Percentiles rank a stretch among this genome's conserved stretches.
These are phyloP conservation scores for Dactylellina cionopaga DNA, from an alignment of 2,329 filamentous ascomycete genomes.

Conservation along the genomic window DNA sequence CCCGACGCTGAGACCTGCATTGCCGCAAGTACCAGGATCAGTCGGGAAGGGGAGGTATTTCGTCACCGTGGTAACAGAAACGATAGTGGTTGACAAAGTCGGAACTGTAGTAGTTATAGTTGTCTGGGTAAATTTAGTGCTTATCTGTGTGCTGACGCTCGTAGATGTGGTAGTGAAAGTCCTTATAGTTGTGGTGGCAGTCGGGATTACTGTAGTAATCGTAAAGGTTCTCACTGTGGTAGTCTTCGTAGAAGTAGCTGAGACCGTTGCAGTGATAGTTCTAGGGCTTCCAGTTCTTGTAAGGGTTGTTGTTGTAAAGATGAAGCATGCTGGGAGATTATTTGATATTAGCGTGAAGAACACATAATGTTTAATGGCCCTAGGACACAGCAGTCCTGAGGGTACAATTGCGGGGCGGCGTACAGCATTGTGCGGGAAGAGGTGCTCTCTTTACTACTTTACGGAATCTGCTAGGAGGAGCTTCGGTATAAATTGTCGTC, in stretches of 20 bases:
- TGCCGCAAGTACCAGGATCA: neutral
- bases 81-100: neutral
- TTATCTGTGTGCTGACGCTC: neutral
- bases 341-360: no score
- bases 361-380: no score
- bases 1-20: constrained; percentile 2
- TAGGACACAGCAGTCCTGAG: no score
- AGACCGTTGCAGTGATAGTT: neutral
- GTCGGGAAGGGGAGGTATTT: neutral
- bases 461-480: no score
- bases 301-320: neutral
- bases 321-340: neutral
- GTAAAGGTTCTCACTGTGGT: neutral
- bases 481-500: no score
- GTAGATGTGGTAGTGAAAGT: neutral
- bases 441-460: no score
- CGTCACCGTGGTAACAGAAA: neutral
- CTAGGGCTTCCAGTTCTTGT: neutral
- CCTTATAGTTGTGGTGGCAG: neutral
- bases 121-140: neutral
- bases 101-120: neutral
- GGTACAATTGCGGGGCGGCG: no score
- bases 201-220: neutral
- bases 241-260: neutral
- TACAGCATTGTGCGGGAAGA: no score